A percentile compares a stretch with the other conserved stretches of the same genome.
Conservation (phyloP, 2,329 filamentous ascomycete species). For the Coniella vitis region DNA sequence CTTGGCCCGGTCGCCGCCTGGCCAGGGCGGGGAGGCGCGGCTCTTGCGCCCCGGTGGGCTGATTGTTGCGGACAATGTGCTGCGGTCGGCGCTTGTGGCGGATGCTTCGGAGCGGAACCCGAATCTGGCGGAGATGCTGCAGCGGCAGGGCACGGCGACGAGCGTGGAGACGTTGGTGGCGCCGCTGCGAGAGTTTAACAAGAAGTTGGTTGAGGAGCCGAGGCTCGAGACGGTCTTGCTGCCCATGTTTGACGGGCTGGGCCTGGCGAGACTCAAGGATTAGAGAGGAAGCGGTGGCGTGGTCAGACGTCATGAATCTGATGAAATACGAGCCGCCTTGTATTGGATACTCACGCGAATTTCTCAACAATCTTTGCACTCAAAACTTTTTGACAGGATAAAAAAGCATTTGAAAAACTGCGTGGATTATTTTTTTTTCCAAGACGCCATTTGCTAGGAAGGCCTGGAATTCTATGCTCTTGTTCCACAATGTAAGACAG, state of each 20-base stretch:
- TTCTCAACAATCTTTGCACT: too few relatives aligned
- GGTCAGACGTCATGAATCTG: too few relatives aligned
- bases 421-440: too few relatives aligned
- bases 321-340: too few relatives aligned
- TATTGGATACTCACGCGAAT: too few relatives aligned
- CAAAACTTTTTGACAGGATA: too few relatives aligned
- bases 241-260: constrained; percentile 33
- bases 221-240: constrained; percentile 31
- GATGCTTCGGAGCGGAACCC: constrained; percentile 29
- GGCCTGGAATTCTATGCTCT: too few relatives aligned
- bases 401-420: too few relatives aligned
- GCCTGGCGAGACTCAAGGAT: constrained; percentile 24
- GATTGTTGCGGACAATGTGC: constrained; percentile 48
- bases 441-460: too few relatives aligned
- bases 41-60: constrained; percentile 43
- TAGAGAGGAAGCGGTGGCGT: constrained; percentile 2
- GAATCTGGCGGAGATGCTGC: constrained; percentile 2
- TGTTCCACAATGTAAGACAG: too few relatives aligned
- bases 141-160: constrained; percentile 7
- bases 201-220: constrained; percentile 22
- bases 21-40: constrained; percentile 26
- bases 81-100: constrained; percentile 42
- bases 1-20: constrained; percentile 35
- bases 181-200: constrained; percentile 28
- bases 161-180: constrained; percentile 1